phyloP scores from a whole-genome alignment of 1,139 yeast species.

The Protomyces lactucae-debilis region DNA sequence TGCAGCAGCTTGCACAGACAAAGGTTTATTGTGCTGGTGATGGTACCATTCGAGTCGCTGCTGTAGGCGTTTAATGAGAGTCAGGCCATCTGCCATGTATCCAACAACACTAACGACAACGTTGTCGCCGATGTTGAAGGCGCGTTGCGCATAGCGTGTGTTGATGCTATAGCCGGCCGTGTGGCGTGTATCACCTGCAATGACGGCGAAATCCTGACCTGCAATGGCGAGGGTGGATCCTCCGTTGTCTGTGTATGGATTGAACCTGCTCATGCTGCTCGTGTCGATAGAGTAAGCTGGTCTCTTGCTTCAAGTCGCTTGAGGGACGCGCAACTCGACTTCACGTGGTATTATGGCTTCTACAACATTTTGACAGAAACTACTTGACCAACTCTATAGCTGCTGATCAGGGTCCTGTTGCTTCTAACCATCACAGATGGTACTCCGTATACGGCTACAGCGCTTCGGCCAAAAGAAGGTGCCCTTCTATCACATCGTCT shows the following conservation, averaged over 20 bases:
- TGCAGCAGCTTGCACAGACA: constrained; percentile 72
- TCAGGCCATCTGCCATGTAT: constrained; percentile 90
- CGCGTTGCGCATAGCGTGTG: constrained; percentile 87
- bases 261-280: constrained; percentile 16
- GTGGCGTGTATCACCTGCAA: constrained; percentile 97
- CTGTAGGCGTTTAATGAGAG: constrained; percentile 69
- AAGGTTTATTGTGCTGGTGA: constrained; percentile 66
- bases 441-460: constrained; percentile 77
- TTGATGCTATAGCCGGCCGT: constrained; percentile 91
- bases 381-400: too few species aligned
- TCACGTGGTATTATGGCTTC: too few species aligned
- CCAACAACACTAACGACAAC: constrained; percentile 90
- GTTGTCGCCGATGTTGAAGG: constrained; percentile 83
- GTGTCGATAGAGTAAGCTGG: too few species aligned
- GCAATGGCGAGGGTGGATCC: constrained; percentile 97
- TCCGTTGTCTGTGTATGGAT: constrained; percentile 55
- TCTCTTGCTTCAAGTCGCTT: too few species aligned
- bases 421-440: constrained; percentile 28
- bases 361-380: too few species aligned
- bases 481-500: constrained; percentile 89
- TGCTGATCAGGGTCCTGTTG: too few species aligned
- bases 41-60: constrained; percentile 80
- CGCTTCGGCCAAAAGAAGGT: constrained; percentile 85
- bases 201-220: constrained; percentile 91
- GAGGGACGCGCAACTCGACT: neutral